Evolutionary conservation across 257 asterid species (phyloP).

Genomic region (Schizonepeta tenuifolia): DNA sequence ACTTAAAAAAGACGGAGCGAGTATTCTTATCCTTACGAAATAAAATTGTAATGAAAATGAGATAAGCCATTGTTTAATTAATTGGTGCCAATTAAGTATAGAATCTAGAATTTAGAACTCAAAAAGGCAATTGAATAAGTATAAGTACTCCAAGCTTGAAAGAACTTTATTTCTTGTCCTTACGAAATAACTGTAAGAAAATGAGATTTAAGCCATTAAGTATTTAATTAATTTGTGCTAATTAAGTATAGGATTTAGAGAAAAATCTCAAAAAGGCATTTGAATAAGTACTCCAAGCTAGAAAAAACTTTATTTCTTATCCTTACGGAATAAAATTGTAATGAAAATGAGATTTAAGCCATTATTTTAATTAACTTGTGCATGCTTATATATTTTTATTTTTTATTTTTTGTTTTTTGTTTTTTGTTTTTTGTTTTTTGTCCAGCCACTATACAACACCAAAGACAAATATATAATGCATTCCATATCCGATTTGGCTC

Average conservation of each 20-base stretch:
- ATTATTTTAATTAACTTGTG: background rate
- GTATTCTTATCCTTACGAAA: too few relatives aligned
- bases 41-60: too few relatives aligned
- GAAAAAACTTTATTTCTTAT: slow-evolving; percentile 2
- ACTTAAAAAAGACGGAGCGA: too few relatives aligned
- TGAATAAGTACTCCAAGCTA: background rate
- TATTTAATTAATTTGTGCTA: background rate
- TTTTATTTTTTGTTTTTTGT: too few relatives aligned
- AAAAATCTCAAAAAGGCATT: background rate
- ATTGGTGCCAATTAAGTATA: too few relatives aligned
- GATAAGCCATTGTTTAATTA: too few relatives aligned
- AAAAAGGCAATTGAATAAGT: background rate
- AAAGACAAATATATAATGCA: slow-evolving; percentile 38
- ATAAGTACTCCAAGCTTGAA: background rate
- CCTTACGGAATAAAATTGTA: background rate
- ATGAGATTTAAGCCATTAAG: slow-evolving; percentile 18
- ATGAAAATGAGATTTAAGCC: slow-evolving; percentile 23
- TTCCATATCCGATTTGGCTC: slow-evolving; percentile 29
- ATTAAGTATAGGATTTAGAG: background rate
- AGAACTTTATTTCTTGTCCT: slow-evolving; percentile 2
- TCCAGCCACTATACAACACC: background rate
- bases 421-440: too few relatives aligned
- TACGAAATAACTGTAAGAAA: slow-evolving; percentile 7
- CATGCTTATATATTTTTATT: too few relatives aligned
- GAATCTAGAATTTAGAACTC: slow-evolving; percentile 4